Evolutionary conservation across 371 early-diverging fungal species (phyloP), one percentile per base, ranked within the genome.

Genomic region (Thermomucor indicae-seudaticae): DNA sequence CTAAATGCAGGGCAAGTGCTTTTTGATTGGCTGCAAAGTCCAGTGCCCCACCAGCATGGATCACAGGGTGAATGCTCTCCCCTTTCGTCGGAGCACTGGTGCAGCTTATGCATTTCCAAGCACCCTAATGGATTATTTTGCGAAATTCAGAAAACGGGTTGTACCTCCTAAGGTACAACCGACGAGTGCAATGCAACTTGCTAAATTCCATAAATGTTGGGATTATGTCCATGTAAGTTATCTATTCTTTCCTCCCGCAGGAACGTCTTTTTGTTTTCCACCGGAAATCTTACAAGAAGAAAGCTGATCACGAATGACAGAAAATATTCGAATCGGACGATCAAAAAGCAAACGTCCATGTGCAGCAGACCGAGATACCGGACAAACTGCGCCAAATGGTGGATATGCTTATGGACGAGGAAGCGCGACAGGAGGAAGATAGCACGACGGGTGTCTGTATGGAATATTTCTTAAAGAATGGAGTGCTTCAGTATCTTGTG

Each of bases 371-470:
- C 17, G 84, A 84, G 49, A 86, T 93, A 58, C 84, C 89, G 19
- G 50, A 56, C 20, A 76, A 76, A 40, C 79, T 94, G 47, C 77
- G 83, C 51, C 64, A 63, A 23, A 91, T 94, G 84, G 84, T 88
- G 14, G 91, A 91, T 60, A 67, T 91, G 50, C 75, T 94, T 25
- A 84, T 92, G 6, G 88, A 88, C 58, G 95, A 94, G 67, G 88
- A 90, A 51, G 80, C 79, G 31, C 67, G 81, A 19, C 80, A 79
- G 51, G 58, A 57, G 39, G 58, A 57, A 24, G 74, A 81, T 34
- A 73, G 70, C 28, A 72, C 79, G 1, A 85, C 85, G 0, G 92
- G 92, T 22, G 81, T 84, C 2, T 92, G 93, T 65, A 92, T 91
- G 77, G 95, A 94, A 56, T 84, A 85, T 44, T 82, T 91, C 41